These are phyloP conservation scores for Thelonectria discophora DNA, from an alignment of 2,329 filamentous ascomycete species.

Conservation along the genomic window DNA sequence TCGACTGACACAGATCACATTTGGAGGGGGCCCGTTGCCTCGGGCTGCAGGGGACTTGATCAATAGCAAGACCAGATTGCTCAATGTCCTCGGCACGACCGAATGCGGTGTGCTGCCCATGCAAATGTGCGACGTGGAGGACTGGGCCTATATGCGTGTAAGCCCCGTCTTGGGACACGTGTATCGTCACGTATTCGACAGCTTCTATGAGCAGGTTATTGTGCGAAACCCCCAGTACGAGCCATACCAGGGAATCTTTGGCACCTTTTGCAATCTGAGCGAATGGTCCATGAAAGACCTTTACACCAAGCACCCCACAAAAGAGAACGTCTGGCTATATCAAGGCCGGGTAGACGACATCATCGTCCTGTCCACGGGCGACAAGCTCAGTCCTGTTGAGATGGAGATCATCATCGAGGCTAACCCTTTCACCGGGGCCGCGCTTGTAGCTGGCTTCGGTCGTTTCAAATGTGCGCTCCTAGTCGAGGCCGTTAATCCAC, in stretches of 20 bases:
- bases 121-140: conserved; percentile 35
- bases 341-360: conserved; percentile 51
- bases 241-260: conserved; percentile 49
- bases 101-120: conserved; percentile 39
- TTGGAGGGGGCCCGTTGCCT: conserved; percentile 44
- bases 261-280: conserved; percentile 50
- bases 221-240: conserved; percentile 39
- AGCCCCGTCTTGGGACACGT: conserved; percentile 32
- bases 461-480: conserved; percentile 40
- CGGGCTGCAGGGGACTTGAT: conserved; percentile 43
- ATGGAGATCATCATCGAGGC: conserved; percentile 47
- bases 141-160: conserved; percentile 46
- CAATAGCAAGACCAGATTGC: conserved; percentile 36
- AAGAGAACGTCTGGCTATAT: conserved; percentile 47
- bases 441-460: conserved; percentile 47
- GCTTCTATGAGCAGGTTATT: conserved; percentile 48
- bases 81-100: conserved; percentile 44
- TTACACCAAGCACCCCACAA: conserved; percentile 49
- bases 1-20: conserved; percentile 38
- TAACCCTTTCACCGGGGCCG: conserved; percentile 43
- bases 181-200: conserved; percentile 31
- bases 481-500: conserved; percentile 30
- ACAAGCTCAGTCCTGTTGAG: conserved; percentile 53
- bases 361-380: conserved; percentile 53
- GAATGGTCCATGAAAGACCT: conserved; percentile 58